Base-by-base conservation (phyloP, 2,329 filamentous ascomycete genomes). In the Celoporthe dispersa region DNA sequence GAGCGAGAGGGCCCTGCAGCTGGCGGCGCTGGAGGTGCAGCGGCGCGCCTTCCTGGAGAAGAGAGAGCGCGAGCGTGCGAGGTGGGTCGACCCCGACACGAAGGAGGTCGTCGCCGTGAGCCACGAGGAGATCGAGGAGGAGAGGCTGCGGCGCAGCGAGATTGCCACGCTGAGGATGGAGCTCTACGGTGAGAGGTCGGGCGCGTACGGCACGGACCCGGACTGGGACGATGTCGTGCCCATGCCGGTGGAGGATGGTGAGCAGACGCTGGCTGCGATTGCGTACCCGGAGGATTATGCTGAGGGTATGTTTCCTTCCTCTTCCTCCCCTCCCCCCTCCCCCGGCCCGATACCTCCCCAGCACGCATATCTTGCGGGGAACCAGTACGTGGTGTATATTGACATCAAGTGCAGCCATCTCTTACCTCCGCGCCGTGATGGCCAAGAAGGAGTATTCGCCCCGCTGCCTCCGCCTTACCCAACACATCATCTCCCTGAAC, bases 391-490 rank as follows among this genome's bases (percentile, higher is more conserved):
- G 19, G 6, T 7, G 16, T 51, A 9, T 48, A 53, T 44, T 73
- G 44, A 72, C 68, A 66, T 19, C 12, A 48, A 5, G 41, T 44
- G 2, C 63, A 91, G 94, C 93, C 62, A 96, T 97, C 82, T 91
- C 92, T 60, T 99, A 98, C 81, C 88, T 99, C 67, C 92, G 96
- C 72, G 94, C 96, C 72, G 88, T 97, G 75, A 99, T 99, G 95
- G 92, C 93, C 19, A 85, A 84, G 63, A 92, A 97, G 78, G 96
- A 99, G 81, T 87, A 91, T 83, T 94, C 92, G 33, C 87, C 91
- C 31, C 88, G 96, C 63, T 92, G 90, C 48, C 86, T 99, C 59
- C 87, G 85, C 41, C 88, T 99, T 72, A 99, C 96, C 5, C 91
- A 94, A 78, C 90, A 95, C 80, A 90, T 99, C 78, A 98, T 99